Evolutionary conservation across 2,329 filamentous ascomycete species (phyloP).

Genomic region (Colletotrichum cuscutae): DNA sequence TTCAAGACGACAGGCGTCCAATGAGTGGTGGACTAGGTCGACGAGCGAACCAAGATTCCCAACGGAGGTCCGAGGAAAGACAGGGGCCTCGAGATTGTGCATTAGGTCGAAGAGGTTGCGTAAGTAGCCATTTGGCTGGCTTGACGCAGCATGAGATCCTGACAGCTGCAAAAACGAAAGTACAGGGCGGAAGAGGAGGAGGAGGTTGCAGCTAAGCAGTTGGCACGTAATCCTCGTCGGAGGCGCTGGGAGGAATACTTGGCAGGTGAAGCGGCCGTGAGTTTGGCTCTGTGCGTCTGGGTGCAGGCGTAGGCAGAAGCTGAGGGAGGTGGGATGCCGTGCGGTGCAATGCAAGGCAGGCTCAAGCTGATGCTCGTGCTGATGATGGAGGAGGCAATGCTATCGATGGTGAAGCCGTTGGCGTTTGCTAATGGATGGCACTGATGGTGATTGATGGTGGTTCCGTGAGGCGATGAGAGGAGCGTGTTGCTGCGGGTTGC

Average conservation of each 20-base stretch:
- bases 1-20: slow-evolving; percentile 7
- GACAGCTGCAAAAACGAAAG: slow-evolving; percentile 19
- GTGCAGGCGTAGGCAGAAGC: slow-evolving; percentile 6
- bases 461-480: neutral
- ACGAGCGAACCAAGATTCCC: neutral
- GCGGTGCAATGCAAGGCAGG: slow-evolving; percentile 1
- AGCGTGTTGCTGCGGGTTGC: slow-evolving; percentile 21
- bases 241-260: neutral
- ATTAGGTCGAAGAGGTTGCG: slow-evolving; percentile 9
- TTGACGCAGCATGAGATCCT: slow-evolving; percentile 22
- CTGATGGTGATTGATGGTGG: neutral
- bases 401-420: slow-evolving; percentile 7
- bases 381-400: neutral
- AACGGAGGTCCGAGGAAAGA: slow-evolving; percentile 35
- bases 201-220: neutral
- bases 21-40: neutral
- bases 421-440: neutral
- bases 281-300: slow-evolving; percentile 8
- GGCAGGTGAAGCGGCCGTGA: slow-evolving; percentile 10
- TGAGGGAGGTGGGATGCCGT: neutral
- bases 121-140: neutral
- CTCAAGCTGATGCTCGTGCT: neutral
- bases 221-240: slow-evolving; percentile 7
- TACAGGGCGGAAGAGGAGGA: neutral
- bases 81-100: slow-evolving; percentile 25